phyloP scores from a whole-genome alignment of 768 basidiomycete genomes.

The Mycena latifolia region DNA sequence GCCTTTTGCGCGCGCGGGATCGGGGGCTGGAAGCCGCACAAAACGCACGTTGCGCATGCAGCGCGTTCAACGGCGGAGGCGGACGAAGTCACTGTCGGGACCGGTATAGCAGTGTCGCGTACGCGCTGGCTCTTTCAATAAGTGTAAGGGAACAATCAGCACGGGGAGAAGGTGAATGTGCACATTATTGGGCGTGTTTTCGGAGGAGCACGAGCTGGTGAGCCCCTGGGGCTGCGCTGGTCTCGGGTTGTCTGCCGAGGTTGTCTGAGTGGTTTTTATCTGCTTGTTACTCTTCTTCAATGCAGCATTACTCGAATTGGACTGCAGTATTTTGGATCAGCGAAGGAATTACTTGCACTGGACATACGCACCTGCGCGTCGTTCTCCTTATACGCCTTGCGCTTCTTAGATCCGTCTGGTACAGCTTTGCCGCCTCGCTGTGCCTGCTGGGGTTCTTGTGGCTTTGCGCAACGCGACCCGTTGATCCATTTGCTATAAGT shows the following conservation, averaged over 20 bases:
- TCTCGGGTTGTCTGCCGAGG: too few relatives aligned
- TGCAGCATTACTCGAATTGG: too few relatives aligned
- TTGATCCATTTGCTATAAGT: too few relatives aligned
- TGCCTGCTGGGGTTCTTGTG: background rate
- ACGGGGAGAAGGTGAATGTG: background rate
- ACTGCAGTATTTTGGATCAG: too few relatives aligned
- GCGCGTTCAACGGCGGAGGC: background rate
- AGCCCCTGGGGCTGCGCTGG: too few relatives aligned
- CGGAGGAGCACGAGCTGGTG: background rate
- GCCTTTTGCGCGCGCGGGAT: background rate
- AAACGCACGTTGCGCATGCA: background rate
- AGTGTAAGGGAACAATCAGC: background rate
- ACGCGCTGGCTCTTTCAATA: background rate
- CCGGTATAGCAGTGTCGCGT: background rate
- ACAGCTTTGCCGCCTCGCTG: too few relatives aligned
- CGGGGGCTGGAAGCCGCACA: background rate
- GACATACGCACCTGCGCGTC: too few relatives aligned
- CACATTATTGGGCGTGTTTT: background rate
- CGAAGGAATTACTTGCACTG: too few relatives aligned
- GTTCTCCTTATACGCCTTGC: too few relatives aligned
- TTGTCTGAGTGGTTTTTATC: too few relatives aligned
- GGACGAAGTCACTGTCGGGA: background rate
- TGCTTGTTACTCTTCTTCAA: too few relatives aligned
- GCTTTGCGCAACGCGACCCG: background rate
- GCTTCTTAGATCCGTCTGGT: too few relatives aligned